Conservation (phyloP, 1,284 basidiomycete species). For the Ganoderma leucocontextum region DNA sequence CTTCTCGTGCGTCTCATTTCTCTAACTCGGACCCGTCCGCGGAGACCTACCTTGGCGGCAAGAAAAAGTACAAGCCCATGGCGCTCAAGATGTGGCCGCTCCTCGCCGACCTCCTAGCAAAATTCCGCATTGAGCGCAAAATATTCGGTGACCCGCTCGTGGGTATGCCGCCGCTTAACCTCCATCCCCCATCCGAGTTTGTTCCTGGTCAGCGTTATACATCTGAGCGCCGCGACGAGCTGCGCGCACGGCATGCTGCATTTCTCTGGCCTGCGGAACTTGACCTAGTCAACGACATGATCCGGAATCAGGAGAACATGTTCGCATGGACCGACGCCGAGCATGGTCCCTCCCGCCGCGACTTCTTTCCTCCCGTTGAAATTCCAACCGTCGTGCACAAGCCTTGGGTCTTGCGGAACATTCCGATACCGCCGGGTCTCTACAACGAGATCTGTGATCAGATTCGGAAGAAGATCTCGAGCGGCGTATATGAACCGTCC, state of each 20-base stretch:
- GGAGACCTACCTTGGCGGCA: too few relatives aligned
- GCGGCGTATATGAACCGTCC: slow-evolving; percentile 47
- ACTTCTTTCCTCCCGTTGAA: slow-evolving; percentile 46
- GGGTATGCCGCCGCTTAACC: slow-evolving; percentile 38
- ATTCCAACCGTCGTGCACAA: slow-evolving; percentile 46
- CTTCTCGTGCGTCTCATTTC: too few relatives aligned
- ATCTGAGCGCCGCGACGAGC: slow-evolving; percentile 37
- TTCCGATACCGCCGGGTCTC: slow-evolving; percentile 49
- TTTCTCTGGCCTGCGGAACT: slow-evolving; percentile 44
- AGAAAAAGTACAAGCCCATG: slow-evolving; percentile 50
- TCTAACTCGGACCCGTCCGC: too few relatives aligned
- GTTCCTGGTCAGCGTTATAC: slow-evolving; percentile 43
- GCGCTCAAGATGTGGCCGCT: slow-evolving; percentile 42
- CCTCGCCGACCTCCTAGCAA: slow-evolving; percentile 35
- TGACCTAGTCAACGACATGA: slow-evolving; percentile 43
- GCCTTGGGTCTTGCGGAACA: slow-evolving; percentile 48
- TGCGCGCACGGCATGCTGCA: slow-evolving; percentile 39
- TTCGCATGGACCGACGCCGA: slow-evolving; percentile 48
- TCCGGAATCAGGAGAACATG: slow-evolving; percentile 40
- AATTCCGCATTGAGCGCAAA: slow-evolving; percentile 44
- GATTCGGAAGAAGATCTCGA: slow-evolving; percentile 43
- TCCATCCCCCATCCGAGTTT: slow-evolving; percentile 40
- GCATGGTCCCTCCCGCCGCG: slow-evolving; percentile 43
- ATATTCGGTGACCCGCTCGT: slow-evolving; percentile 46
- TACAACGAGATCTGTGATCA: slow-evolving; percentile 43